Base-by-base conservation (phyloP, 2,329 filamentous ascomycete species). In the Arthrobotrys pseudoclavata region DNA sequence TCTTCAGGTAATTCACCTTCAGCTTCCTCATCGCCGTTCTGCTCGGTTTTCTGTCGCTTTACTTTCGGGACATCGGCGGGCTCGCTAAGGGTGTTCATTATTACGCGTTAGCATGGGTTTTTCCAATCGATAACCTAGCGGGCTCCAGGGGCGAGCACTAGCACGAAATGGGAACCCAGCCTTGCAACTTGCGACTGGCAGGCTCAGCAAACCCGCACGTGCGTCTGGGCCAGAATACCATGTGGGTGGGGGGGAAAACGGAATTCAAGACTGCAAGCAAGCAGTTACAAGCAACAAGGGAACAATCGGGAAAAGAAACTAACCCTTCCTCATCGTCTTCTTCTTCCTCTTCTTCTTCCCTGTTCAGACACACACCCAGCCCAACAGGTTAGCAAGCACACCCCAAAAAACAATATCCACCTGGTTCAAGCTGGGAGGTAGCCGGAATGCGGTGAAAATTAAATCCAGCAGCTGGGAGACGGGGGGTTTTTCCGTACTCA, bases 31-130 rank as follows among this genome's bases (percentile, higher is more conserved):
- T 68, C 62, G 15, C 69, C 69, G 52, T 74, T 68, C 31, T 42
- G 60, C 53, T 77, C 74, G 45, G 67, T 71, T 62, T 77, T 77
- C 47, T 62, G 60, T 67, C 74, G 74, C 53, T 77, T 77, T 31
- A 77, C 74, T 53, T 77, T 77, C 37, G 74, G 74, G 10, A n/a
- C 74, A 67, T 77, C 74, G 42, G 42, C 42, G 37, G 57, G 20
- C 48, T 50, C 66, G 55, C 74, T 77, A 70, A n/a, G 26, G 31
- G 57, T 48, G 52, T 24, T 18, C n/a, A 37, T 29, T 26, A 40
- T 37, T 47, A 53, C 52, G 66, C 52, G 72, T 76, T 76, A 76
- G 72, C 66, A 55, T 76, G 71, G 53, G 31, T 61, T 18, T 31
- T 24, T 50, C 62, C 48, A 76, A 69, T 63, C 71, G 63, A 76